Conservation (phyloP, 768 basidiomycete genomes). For the Pilatotrama ljubarskyi region DNA sequence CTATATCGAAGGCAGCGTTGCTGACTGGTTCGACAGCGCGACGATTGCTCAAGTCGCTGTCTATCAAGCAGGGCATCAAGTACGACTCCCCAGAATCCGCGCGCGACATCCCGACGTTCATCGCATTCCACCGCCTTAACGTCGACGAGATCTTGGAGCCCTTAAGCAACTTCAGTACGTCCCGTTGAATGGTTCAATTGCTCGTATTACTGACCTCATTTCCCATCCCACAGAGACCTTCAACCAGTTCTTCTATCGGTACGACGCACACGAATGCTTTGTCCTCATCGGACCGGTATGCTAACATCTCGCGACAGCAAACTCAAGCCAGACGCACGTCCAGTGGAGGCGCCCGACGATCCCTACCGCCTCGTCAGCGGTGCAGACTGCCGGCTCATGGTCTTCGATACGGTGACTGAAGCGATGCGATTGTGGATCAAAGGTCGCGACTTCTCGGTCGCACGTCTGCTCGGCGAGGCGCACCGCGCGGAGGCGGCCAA, state of each 20-base stretch:
- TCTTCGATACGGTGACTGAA: constrained; percentile 81
- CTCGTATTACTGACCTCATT: not conserved
- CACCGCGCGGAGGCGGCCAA: constrained; percentile 70
- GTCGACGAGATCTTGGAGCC: constrained; percentile 84
- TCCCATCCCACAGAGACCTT: constrained; percentile 66
- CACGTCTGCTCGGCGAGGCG: constrained; percentile 73
- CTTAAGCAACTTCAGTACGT: constrained; percentile 77
- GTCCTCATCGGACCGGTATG: too few species aligned
- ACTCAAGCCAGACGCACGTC: constrained; percentile 81
- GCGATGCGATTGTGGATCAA: constrained; percentile 97
- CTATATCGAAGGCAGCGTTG: not conserved
- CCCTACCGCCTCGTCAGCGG: constrained; percentile 78
- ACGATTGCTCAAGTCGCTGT: constrained; percentile 82
- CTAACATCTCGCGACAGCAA: constrained; percentile 50
- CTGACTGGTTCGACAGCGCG: constrained; percentile 49
- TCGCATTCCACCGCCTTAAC: constrained; percentile 86
- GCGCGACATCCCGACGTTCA: constrained; percentile 81
- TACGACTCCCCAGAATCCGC: constrained; percentile 87
- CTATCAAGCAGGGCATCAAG: constrained; percentile 92
- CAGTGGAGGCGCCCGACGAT: constrained; percentile 69
- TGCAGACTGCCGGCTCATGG: constrained; percentile 97
- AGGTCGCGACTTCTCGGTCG: constrained; percentile 88
- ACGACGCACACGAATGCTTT: not conserved
- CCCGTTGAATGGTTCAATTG: not conserved
- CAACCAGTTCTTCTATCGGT: constrained; percentile 82